These are phyloP conservation scores for Sporothrix pallida DNA, from an alignment of 2,329 filamentous ascomycete genomes.

Conservation along the genomic window DNA sequence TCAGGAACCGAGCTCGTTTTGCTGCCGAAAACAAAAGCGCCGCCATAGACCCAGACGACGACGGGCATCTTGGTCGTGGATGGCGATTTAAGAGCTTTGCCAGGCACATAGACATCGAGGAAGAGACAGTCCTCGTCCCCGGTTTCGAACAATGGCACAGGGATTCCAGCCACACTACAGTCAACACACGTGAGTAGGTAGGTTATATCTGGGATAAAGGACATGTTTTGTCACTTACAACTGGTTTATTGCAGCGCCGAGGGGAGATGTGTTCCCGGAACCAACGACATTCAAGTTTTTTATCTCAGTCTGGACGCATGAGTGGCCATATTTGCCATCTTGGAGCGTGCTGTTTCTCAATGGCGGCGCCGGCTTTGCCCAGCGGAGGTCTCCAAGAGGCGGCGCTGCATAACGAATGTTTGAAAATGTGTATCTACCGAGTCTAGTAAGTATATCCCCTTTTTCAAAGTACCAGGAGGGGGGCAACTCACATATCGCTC, in stretches of 20 bases:
- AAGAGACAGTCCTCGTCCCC: constrained; percentile 56
- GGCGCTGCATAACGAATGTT: constrained; percentile 54
- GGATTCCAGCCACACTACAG: constrained; percentile 44
- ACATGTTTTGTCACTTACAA: constrained; percentile 40
- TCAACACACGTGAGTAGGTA: not conserved
- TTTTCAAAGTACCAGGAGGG: not conserved
- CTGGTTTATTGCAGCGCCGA: constrained; percentile 46
- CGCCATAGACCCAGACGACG: constrained; percentile 54
- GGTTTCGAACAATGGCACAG: constrained; percentile 43
- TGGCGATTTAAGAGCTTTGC: constrained; percentile 47
- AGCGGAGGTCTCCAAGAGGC: constrained; percentile 50
- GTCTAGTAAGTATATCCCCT: too few relatives aligned
- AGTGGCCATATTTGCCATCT: constrained; percentile 41
- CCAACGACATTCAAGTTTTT: constrained; percentile 44
- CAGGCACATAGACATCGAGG: constrained; percentile 56
- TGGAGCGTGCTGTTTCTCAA: constrained; percentile 39
- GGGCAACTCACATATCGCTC: constrained; percentile 38
- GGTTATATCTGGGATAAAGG: not conserved
- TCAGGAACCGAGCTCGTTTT: constrained; percentile 47
- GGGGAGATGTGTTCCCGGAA: constrained; percentile 44
- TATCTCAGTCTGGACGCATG: constrained; percentile 41
- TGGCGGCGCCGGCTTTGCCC: constrained; percentile 50
- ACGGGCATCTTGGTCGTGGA: constrained; percentile 49
- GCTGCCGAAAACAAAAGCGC: constrained; percentile 52
- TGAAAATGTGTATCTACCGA: constrained; percentile 48